Base-by-base conservation (phyloP, 139 green algal genomes). In the Micractinium sp. region DNA sequence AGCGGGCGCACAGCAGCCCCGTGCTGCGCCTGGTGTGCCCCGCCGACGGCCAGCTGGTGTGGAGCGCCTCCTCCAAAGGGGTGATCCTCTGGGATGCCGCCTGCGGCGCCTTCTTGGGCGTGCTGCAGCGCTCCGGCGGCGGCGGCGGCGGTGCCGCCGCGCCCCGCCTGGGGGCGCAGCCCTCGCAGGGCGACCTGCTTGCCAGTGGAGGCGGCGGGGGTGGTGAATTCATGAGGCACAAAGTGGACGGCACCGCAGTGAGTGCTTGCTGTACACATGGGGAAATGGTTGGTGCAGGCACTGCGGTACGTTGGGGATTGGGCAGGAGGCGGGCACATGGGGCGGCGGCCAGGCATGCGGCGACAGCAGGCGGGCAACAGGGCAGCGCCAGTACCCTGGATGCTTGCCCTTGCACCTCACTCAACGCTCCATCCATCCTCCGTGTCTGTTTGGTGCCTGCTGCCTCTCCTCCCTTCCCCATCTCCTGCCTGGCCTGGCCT, bases 81-180 rank as follows among this genome's bases (percentile, higher is more conserved):
- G 56, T 97, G 73, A 79, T 86, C 73, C 87, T 97, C 78, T 97
- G 95, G 95, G 93, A 91, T 35, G 91, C 94, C 35, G 88, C 92
- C 82, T 95, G 69, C 13, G 90, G 93, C 4, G 85, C 84, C 0
- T 94, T 82, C 74, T 66, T 94, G 33, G 93, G 91, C 22, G n/a
- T 75, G 60, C 78, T 89, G 39, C 35, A 82, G 67, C 82, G 79
- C 35, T 18, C 9, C 0, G 23, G 22, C 60, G 67, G 71, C 33
- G 1, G 27, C 60, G 22, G 67, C 82, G 39, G 22, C 60, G 67
- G 71, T 23, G 5, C 16, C 36, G 20, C 31, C 27, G 47, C 56
- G 23, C 38, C 38, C 19, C 61, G 82, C 20, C 63, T 73, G 13
- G 63, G 4, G 14, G 16, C 56, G 0, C 14, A 23, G n/a, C n/a